Evolutionary conservation across 1,139 yeast species (phyloP).

Genomic region (Kodamaea alishanica): DNA sequence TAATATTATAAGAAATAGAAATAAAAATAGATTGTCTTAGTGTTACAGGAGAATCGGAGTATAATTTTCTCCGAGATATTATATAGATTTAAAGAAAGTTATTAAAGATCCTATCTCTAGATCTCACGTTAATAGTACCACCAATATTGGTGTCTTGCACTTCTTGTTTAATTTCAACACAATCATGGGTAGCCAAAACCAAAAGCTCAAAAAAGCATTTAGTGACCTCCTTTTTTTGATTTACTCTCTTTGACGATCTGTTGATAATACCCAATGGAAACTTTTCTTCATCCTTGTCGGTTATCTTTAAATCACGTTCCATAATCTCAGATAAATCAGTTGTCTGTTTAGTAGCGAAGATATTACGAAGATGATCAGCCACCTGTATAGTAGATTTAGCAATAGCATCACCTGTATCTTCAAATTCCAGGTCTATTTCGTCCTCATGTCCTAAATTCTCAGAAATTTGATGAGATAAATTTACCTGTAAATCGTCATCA

Average conservation of each 20-base stretch:
- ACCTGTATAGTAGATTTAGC: slow-evolving; percentile 53
- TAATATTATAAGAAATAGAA: background rate
- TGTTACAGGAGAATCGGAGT: too few species aligned
- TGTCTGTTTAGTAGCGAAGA: slow-evolving; percentile 22
- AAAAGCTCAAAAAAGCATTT: slow-evolving; percentile 78
- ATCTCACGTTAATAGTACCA: slow-evolving; percentile 53
- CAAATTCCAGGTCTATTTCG: slow-evolving; percentile 13
- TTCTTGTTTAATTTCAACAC: slow-evolving; percentile 60
- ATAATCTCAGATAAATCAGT: slow-evolving; percentile 42
- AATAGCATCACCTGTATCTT: slow-evolving; percentile 15
- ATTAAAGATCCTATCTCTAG: slow-evolving; percentile 49
- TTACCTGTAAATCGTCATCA: slow-evolving; percentile 8
- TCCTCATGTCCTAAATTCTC: slow-evolving; percentile 12
- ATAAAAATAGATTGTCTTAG: background rate
- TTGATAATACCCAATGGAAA: slow-evolving; percentile 30
- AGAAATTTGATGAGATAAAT: slow-evolving; percentile 11
- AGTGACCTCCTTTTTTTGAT: slow-evolving; percentile 60
- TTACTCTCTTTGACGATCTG: slow-evolving; percentile 20
- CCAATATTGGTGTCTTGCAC: slow-evolving; percentile 40
- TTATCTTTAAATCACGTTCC: slow-evolving; percentile 31
- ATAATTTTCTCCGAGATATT: slow-evolving; percentile 1
- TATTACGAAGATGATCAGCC: slow-evolving; percentile 47
- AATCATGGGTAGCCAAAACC: slow-evolving; percentile 77
- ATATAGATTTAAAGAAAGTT: slow-evolving; percentile 28
- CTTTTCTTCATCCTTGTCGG: slow-evolving; percentile 11